Evolutionary conservation across 2,329 filamentous ascomycete species (phyloP), one percentile per base, ranked within the genome.

Genomic region (Zalaria sp.): DNA sequence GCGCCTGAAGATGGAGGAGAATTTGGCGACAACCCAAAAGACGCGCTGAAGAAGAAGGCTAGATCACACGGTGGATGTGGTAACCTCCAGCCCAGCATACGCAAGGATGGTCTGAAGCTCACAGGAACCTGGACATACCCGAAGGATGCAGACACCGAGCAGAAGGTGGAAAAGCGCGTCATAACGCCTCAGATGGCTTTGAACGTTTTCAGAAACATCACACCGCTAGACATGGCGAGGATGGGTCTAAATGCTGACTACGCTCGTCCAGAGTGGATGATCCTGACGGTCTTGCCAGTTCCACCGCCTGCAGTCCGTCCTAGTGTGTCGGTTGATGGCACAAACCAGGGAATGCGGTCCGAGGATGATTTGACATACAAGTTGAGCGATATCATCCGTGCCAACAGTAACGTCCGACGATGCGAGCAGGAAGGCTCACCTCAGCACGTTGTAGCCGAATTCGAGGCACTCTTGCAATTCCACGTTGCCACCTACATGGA

Each of bases 361-460:
- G 91, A 99, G 65, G 91, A 99, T 61, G 93, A 99, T 71, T 75
- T 99, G 73, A 99, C 91, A 0, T 98, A 95, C 75, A 99, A 99
- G 67, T 72, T 99, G 28, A 88, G 88, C 55, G 91, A 99, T 64
- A 95, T 99, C 55, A 91, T 99, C 53, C 87, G 91, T 51, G 89
- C 91, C 53, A 99, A 98, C 66, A 82, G 83, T 52, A 95, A 94
- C 54, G 88, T 98, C 43, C 80, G 84, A 51, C 81, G 91, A 52
- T 91, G 87, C 46, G 85, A 93, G 54, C 78, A 84, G 45, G 87
- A 95, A 61, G 91, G 91, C 43, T 88, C 88, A 3, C 87, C 91
- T 1, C 80, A 84, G 49, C 91, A 98, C 63, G 86, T 96, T 50
- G 77, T 87, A 10, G 76, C 79, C 45, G 91, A 98, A 55, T 96